Evolutionary conservation across 2,329 filamentous ascomycete species (phyloP), one percentile per base, ranked within the genome.

Genomic region (Cadophora luteo-olivacea): DNA sequence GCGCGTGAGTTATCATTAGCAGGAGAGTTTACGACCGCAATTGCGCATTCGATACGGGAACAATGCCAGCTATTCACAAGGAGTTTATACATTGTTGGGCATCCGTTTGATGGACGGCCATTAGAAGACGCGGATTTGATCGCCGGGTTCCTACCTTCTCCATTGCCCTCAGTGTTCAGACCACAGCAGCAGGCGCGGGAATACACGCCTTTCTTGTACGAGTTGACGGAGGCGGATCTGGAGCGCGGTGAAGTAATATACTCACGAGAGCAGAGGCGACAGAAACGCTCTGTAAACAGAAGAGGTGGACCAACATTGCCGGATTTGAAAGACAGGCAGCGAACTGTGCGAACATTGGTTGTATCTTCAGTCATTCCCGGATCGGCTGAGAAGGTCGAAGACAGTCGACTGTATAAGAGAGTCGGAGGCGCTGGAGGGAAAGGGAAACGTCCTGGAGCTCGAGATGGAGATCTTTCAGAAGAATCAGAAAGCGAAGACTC

Each of bases 1-100:
- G 90, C 94, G 0, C 88, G 89, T 68, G 96, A 99, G 76, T 85
- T 99, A 32, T 94, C 94, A 4, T 86, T 99, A 22, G 93, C 93
- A 0, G 96, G 96, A 72, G 96, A 99, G 79, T 99, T 99, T 76
- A 94, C 93, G 2, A 99, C 96, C 0, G 95, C 96, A 8, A 98
- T 99, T 78, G 96, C 96, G 14, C 96, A 99, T 81, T 97, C 93
- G 70, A 99, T 99, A 77, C 91, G 96, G 70, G 96, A 99, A 80
- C 96, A 99, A 81, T 90, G 91, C 51, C 96, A 99, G 78, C 87
- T 98, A 36, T 99, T 97, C 79, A 97, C 94, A 6, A 92, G 93
- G 78, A 97, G 94, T 76, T 83, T 99, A 69, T 98, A 97, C 81
- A 93, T 96, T 75, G 89, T 97, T 64, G 94, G 94, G 2, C 94